Percentiles rank a stretch among this genome's conserved stretches.
Evolutionary conservation across 2,329 filamentous ascomycete genomes (phyloP).

Genomic region (Cladophialophora bantiana): DNA sequence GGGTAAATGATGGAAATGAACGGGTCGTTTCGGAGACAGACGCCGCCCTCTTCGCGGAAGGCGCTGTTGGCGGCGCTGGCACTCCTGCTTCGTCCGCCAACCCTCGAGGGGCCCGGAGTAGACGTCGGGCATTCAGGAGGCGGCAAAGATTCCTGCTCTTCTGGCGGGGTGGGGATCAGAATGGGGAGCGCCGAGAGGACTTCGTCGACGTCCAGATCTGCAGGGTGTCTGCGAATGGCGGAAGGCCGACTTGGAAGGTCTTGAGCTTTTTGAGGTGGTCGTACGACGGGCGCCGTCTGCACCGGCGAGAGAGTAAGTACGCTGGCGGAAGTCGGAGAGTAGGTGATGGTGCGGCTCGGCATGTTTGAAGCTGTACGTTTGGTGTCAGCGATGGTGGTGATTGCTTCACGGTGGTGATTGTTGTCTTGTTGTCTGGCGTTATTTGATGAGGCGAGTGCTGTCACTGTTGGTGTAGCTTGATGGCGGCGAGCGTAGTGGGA

Average conservation of each 20-base stretch:
- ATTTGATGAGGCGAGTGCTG: not conserved
- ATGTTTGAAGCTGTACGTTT: not conserved
- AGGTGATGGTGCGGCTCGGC: constrained; percentile 1
- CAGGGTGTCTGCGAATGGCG: not conserved
- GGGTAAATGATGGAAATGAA: not conserved
- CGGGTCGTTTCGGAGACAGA: not conserved
- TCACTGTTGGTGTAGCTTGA: not conserved
- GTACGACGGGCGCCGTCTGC: not conserved
- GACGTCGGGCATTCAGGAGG: not conserved
- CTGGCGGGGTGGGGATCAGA: not conserved
- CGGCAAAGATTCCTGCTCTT: not conserved
- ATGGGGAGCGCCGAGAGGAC: constrained; percentile 3
- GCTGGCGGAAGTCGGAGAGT: not conserved
- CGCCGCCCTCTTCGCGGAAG: not conserved
- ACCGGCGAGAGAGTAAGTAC: not conserved
- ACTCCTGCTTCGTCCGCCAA: not conserved
- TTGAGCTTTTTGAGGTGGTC: not conserved
- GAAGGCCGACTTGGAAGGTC: not conserved
- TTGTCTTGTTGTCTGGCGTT: not conserved
- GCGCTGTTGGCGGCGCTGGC: not conserved
- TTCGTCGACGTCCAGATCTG: not conserved
- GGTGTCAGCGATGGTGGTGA: not conserved
- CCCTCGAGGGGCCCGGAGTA: not conserved
- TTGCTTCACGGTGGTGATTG: not conserved
- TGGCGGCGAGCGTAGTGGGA: not conserved